Base-by-base conservation (phyloP, 176 grass and related monocot species). In the Stipa capillata region DNA sequence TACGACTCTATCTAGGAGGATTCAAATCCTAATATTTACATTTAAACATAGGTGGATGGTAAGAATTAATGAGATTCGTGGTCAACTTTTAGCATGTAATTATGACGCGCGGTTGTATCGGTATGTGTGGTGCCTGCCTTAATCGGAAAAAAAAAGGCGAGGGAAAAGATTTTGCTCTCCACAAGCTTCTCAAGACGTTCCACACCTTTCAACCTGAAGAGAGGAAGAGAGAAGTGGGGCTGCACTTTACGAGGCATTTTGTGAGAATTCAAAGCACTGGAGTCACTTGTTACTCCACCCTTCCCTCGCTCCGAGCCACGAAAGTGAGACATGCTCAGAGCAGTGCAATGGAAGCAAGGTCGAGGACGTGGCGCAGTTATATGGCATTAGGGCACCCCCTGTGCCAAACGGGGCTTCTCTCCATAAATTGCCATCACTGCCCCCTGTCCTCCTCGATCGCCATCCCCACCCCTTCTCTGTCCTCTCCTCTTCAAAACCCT, bases 371-470 rank as follows among this genome's bases (percentile, higher is more conserved):
- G n/a, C 17, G 67, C 42, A 87, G 69, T 90, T 64, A 65, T 86
- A 82, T 74, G 76, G 75, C 71, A 84, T 65, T n/a, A n/a, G n/a
- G n/a, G n/a, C n/a, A n/a, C n/a, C n/a, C n/a, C n/a, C n/a, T n/a
- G n/a, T n/a, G n/a, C 84, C 87, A 81, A 88, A 81, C 86, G 82
- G 93, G 85, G 82, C 81, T 84, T 84, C 71, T 81, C 85, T 84
- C 84, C 83, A 88, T 93, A 93, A 93, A 97, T 97, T 75, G 69
- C 79, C 86, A 88, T 86, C 80, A 89, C 50, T 88, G 50, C 68
- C 63, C 66, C 68, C 40, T 48, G 79, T n/a, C n/a, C n/a, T 76
- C 87, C 65, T 78, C 81, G 17, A n/a, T 6, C 44, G 0, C 61
- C 70, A 8, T n/a, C 53, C 34, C 24, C 56, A 27, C 27, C 60